A percentile compares a stretch with the other conserved stretches of the same genome.
These are phyloP conservation scores for Scytalidium sp. DNA, from an alignment of 2,329 filamentous ascomycete species.

Conservation along the genomic window DNA sequence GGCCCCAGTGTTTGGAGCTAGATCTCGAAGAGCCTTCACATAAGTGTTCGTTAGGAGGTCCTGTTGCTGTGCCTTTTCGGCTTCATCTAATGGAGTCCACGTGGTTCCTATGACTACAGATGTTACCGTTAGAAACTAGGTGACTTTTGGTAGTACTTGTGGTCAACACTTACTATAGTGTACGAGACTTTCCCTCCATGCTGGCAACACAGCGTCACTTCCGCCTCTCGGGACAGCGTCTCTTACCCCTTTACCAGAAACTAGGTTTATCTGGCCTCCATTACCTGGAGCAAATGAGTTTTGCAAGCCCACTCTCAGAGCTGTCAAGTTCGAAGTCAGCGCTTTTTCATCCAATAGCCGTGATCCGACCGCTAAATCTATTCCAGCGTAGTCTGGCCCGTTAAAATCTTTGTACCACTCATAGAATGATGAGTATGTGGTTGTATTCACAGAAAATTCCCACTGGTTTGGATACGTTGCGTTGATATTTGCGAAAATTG, in stretches of 20 bases:
- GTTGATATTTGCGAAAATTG: constrained; percentile 35
- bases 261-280: constrained; percentile 34
- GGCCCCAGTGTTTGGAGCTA: constrained; percentile 20
- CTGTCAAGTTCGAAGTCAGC: constrained; percentile 32
- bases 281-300: constrained; percentile 27
- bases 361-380: constrained; percentile 37
- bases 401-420: constrained; percentile 15
- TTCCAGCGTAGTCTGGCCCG: constrained; percentile 40
- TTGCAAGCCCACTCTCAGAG: constrained; percentile 35
- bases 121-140: not conserved
- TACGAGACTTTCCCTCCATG: constrained; percentile 45
- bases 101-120: constrained; percentile 5
- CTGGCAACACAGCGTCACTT: constrained; percentile 44
- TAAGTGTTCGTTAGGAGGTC: constrained; percentile 13
- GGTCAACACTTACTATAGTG: constrained; percentile 38
- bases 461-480: constrained; percentile 26
- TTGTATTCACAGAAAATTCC: constrained; percentile 4
- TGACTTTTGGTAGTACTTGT: no score
- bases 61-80: constrained; percentile 5
- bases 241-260: constrained; percentile 42
- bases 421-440: constrained; percentile 17
- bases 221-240: constrained; percentile 42
- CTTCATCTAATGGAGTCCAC: constrained; percentile 14
- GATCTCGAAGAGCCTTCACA: constrained; percentile 13
- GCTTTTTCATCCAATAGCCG: constrained; percentile 38